A percentile compares a stretch with the other conserved stretches of the same genome.
Conservation (phyloP, 345 rosid genomes). For the Lepidium aucheri region DNA sequence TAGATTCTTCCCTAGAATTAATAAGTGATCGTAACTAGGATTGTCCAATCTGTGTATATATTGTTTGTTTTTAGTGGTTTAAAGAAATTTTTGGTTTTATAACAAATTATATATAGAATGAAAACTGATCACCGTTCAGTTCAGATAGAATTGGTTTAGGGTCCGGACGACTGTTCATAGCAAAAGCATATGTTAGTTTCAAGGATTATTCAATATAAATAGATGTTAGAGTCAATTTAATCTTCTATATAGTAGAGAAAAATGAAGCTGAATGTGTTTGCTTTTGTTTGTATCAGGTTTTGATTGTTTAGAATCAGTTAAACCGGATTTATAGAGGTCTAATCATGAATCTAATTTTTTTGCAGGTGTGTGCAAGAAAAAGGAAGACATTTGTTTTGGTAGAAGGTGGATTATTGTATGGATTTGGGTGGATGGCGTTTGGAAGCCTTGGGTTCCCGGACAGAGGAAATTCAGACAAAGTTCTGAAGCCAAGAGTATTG, state of each 20-base stretch:
- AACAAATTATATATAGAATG: no score
- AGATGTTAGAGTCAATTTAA: not conserved
- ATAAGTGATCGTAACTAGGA: no score
- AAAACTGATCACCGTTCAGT: no score
- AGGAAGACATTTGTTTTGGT: slow-evolving; percentile 86
- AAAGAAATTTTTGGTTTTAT: no score
- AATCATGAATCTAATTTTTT: not conserved
- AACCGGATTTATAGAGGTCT: not conserved
- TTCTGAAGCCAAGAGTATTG: slow-evolving; percentile 57
- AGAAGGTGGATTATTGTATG: slow-evolving; percentile 65
- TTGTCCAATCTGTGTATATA: no score
- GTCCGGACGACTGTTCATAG: no score
- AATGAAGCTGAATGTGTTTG: not conserved
- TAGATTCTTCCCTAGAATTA: not conserved
- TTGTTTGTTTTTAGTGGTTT: no score
- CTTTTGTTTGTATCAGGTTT: not conserved
- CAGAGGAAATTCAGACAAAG: slow-evolving; percentile 65
- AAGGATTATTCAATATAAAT: not conserved
- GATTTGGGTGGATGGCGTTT: slow-evolving; percentile 85
- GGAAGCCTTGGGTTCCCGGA: slow-evolving; percentile 95
- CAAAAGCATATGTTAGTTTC: not conserved
- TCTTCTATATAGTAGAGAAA: not conserved
- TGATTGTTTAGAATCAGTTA: not conserved
- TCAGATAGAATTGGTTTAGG: no score
- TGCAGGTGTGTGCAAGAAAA: slow-evolving; percentile 93